These are phyloP conservation scores for Cercospora janseana DNA, from an alignment of 2,329 filamentous ascomycete genomes.

Conservation along the genomic window DNA sequence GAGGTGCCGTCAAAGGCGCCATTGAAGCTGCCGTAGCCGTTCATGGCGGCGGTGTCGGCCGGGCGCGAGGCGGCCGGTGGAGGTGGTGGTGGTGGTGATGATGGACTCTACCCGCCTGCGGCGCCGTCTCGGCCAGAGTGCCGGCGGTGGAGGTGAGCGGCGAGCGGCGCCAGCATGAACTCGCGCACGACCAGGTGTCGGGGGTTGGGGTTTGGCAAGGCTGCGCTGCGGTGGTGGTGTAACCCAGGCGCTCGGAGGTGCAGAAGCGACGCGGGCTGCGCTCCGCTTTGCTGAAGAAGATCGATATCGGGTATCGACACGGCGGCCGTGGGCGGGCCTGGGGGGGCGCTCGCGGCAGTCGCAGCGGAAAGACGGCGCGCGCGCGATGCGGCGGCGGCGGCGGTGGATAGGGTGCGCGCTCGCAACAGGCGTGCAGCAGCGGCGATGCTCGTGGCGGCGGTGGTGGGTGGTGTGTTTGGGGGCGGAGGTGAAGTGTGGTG, in stretches of 20 bases:
- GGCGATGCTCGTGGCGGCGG: not conserved
- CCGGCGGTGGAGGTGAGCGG: constrained; percentile 7
- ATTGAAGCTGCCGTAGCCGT: constrained; percentile 34
- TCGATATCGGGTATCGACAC: constrained; percentile 1
- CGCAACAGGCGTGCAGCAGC: not conserved
- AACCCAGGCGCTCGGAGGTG: constrained; percentile 2
- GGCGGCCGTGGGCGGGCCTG: not conserved
- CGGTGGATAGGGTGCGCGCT: not conserved
- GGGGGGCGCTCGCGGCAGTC: not conserved
- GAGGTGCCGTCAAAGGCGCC: constrained; percentile 27
- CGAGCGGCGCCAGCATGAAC: constrained; percentile 11
- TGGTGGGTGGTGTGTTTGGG: not conserved
- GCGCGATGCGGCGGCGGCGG: not conserved
- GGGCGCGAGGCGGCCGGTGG: too few relatives aligned
- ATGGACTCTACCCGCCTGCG: constrained; percentile 6
- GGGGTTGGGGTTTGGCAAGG: not conserved
- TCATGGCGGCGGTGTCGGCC: constrained; percentile 28
- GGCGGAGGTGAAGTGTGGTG: not conserved
- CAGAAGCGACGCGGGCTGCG: constrained; percentile 7
- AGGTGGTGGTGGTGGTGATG: not conserved
- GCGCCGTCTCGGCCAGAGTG: constrained; percentile 12
- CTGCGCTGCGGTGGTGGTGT: not conserved
- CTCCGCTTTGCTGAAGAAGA: constrained; percentile 7
- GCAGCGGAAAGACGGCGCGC: not conserved
- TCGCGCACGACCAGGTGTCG: not conserved